Conservation (phyloP, 176 grass and related monocot species). For the Oryza glaberrima region DNA sequence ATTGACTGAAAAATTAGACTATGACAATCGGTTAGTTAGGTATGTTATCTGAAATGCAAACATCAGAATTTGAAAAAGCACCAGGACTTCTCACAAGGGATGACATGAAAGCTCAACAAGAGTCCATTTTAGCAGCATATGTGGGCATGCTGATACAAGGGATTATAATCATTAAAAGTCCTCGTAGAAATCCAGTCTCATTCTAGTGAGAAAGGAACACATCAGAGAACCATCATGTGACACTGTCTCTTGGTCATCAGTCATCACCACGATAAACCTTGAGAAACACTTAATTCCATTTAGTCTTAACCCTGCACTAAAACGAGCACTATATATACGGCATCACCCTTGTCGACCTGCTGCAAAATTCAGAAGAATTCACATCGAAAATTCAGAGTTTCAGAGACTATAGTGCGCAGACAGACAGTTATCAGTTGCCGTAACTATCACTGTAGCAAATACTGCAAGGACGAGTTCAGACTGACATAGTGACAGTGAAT, state of each 20-base stretch:
- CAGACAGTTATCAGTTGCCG: background rate
- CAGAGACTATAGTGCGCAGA: background rate
- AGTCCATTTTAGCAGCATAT: conserved; percentile 8
- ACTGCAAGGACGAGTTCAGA: background rate
- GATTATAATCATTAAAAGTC: background rate
- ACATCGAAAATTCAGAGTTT: background rate
- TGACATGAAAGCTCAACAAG: conserved; percentile 28
- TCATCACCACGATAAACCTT: background rate
- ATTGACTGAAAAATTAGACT: background rate
- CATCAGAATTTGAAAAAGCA: background rate
- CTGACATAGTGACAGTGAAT: background rate
- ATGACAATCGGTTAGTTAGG: background rate
- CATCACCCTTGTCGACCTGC: background rate
- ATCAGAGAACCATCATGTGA: conserved; percentile 41
- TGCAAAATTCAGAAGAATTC: background rate
- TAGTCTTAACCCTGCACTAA: background rate
- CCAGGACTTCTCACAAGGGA: conserved; percentile 2
- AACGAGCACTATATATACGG: conserved; percentile 19
- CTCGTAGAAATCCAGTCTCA: conserved; percentile 1
- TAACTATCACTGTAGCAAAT: background rate
- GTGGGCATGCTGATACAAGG: background rate
- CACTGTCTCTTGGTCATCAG: conserved; percentile 22
- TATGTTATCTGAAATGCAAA: background rate
- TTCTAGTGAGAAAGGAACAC: conserved; percentile 38
- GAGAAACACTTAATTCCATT: background rate